Base-by-base conservation (phyloP, 768 basidiomycete species). In the Hypholoma sublateritium region DNA sequence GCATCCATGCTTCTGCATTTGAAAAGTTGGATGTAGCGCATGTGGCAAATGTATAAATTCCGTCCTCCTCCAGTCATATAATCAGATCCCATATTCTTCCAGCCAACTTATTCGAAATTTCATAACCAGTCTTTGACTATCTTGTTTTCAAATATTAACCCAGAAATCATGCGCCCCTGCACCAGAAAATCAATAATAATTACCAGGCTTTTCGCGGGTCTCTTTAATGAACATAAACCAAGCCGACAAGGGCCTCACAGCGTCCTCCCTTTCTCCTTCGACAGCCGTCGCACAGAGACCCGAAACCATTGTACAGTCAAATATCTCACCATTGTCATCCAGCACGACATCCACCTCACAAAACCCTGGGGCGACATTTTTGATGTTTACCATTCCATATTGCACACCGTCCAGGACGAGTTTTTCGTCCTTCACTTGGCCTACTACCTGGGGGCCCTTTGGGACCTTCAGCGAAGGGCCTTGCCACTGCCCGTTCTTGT, bases 151-250 rank as follows among this genome's bases (percentile, higher is more conserved):
- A 1, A 32, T n/a, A 5, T 9, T 32, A 32, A 32, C 9, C 5
- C 5, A 32, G 9, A 7, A 9, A 32, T 32, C 28, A 32, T 32
- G 5, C 9, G 28, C 6, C 28, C 28, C 28, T 7, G 28, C 28
- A 32, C 28, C 5, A 32, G 5, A 32, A 32, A 32, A 32, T 32
- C 28, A 32, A 32, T 32, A 32, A 5, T 32, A 32, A 32, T 32
- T 1, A 32, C 28, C 28, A 32, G 28, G 28, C n/a, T 52, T 28
- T 36, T 39, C 24, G 16, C 46, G 19, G 24, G 12, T 6, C 41
- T 59, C 57, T 51, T 64, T 64, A 25, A 58, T 52, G 39, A 64
- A 64, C 58, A 64, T 64, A 32, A 61, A 66, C 67, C 67, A 68
- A 4, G 56, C 61, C 3, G 65, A 52, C 11, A 63, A 39, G 9